Base-by-base conservation (phyloP, 2,329 filamentous ascomycete genomes). In the Exophiala sideris region DNA sequence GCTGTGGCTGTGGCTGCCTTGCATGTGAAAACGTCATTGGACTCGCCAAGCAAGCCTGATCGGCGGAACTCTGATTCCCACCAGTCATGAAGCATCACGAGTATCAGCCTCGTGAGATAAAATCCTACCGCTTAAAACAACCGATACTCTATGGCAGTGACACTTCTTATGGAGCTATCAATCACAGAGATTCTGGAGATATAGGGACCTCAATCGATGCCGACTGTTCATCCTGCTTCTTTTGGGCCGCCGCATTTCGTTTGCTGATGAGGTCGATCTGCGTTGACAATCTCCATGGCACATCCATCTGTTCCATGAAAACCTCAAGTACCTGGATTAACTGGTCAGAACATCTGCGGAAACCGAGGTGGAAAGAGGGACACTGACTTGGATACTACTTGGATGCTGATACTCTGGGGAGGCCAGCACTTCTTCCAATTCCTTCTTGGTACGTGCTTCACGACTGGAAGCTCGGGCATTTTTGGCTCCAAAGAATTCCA, bases 401-500 rank as follows among this genome's bases (percentile, higher is more conserved):
- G 35, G 35, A 38, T 10, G 35, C 35, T 38, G 35, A 38, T 38
- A 38, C 35, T 38, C 35, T 12, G 35, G 2, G 35, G 10, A 38
- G 35, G 35, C 35, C 10, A 16, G 14, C 11, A 38, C 35, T 11
- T 38, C 35, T 3, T 38, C 4, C 5, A 38, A 38, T 38, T 38
- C 35, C 35, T 38, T 38, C 35, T 38, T 38, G 1, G 14, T 48
- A 6, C 32, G 33, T n/a, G 14, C 46, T 38, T 39, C n/a, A 6
- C 16, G n/a, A 39, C 8, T 40, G 4, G 7, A 18, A 8, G 34
- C 46, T n/a, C 21, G 33, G 14, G 58, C 60, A 14, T 21, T 24
- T 8, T 38, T 11, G 9, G 34, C 34, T 12, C 36, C 36, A 41
- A 62, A 61, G 33, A 60, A 57, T 10, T 42, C 24, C 14, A 60